Percentiles rank a stretch among this genome's conserved stretches.
Evolutionary conservation across 2,329 filamentous ascomycete genomes (phyloP).

Genomic region (Didymella arachidicola): DNA sequence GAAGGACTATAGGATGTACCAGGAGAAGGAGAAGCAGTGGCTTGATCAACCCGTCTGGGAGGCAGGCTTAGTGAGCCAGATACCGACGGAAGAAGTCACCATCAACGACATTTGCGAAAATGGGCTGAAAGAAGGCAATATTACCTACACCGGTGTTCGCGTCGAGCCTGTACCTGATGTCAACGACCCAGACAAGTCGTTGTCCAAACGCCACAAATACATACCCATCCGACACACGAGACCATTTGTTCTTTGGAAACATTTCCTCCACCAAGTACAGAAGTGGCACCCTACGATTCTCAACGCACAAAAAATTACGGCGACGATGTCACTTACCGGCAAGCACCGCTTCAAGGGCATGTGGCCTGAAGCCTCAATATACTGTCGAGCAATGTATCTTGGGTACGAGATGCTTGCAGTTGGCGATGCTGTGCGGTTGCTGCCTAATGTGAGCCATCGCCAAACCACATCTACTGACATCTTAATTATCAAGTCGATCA

Average conservation of each 20-base stretch:
- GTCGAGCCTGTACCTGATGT: conserved; percentile 65
- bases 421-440: conserved; percentile 63
- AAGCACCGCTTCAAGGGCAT: conserved; percentile 61
- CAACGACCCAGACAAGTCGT: conserved; percentile 58
- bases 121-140: conserved; percentile 49
- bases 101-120: conserved; percentile 58
- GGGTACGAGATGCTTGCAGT: conserved; percentile 63
- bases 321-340: conserved; percentile 62
- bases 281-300: conserved; percentile 63
- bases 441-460: conserved; percentile 28
- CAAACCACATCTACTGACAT: conserved; percentile 57
- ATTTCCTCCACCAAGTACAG: conserved; percentile 55
- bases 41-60: conserved; percentile 61
- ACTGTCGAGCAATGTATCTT: conserved; percentile 62
- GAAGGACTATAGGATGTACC: conserved; percentile 35
- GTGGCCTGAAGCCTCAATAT: conserved; percentile 64
- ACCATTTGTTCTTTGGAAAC: conserved; percentile 63
- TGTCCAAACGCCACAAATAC: conserved; percentile 63
- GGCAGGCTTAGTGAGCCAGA: conserved; percentile 64
- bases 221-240: conserved; percentile 62
- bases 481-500: conserved; percentile 62
- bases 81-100: conserved; percentile 53
- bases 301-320: conserved; percentile 62
- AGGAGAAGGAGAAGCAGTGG: conserved; percentile 33
- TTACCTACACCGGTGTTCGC: conserved; percentile 63